These are phyloP conservation scores for Aspergillus bertholletiae DNA, from an alignment of 495 filamentous ascomycete species.

Conservation along the genomic window DNA sequence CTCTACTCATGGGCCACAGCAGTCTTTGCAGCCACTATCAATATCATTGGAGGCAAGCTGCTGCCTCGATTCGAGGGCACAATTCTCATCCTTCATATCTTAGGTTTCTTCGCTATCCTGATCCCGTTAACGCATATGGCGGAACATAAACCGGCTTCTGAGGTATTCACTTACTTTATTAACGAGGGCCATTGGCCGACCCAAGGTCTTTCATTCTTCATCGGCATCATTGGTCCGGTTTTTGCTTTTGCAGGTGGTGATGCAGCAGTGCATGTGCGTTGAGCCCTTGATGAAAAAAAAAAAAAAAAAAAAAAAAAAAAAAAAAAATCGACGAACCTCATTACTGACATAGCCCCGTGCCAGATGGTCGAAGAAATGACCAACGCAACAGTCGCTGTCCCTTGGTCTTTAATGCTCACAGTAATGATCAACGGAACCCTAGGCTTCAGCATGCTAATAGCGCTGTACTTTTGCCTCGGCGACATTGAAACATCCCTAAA, in stretches of 20 bases:
- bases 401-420: constrained; percentile 27
- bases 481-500: constrained; percentile 19
- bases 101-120: constrained; percentile 51
- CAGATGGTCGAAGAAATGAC: constrained; percentile 41
- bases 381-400: constrained; percentile 32
- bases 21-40: constrained; percentile 35
- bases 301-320: too few relatives aligned
- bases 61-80: constrained; percentile 43
- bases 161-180: constrained; percentile 32
- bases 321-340: too few relatives aligned
- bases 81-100: constrained; percentile 46
- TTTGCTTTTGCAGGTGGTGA: constrained; percentile 34
- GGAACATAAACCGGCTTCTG: constrained; percentile 11
- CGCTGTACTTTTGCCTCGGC: constrained; percentile 34
- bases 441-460: constrained; percentile 37
- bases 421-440: constrained; percentile 43
- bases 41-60: constrained; percentile 33
- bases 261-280: constrained; percentile 37
- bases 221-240: constrained; percentile 22
- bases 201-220: constrained; percentile 28
- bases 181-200: constrained; percentile 34
- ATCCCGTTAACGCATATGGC: constrained; percentile 47
- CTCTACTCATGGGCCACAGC: constrained; percentile 41
- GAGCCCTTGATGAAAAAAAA: background rate
- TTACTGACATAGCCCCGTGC: background rate